A percentile compares a stretch with the other conserved stretches of the same genome.
Conservation (phyloP, 2,329 filamentous ascomycete species). For the Tetracladium maxilliforme region DNA sequence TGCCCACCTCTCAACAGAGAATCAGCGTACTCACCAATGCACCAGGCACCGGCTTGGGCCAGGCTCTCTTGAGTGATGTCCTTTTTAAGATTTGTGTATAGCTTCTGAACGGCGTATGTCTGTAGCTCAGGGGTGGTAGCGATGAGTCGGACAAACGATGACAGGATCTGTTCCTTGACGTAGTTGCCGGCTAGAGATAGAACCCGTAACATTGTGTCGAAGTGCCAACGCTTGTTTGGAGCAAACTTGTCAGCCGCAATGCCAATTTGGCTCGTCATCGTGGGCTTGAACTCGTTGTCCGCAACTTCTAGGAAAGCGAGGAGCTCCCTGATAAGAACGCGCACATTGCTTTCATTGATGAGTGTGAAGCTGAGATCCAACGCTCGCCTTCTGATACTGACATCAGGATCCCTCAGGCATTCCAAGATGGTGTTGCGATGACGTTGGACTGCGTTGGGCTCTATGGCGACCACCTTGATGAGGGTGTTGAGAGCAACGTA, state of each 20-base stretch:
- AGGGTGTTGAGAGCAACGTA: conserved; percentile 96
- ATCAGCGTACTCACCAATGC: conserved; percentile 94
- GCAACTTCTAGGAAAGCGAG: conserved; percentile 93
- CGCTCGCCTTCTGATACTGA: conserved; percentile 91
- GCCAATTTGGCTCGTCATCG: conserved; percentile 96
- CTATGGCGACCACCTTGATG: conserved; percentile 95
- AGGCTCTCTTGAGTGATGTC: conserved; percentile 96
- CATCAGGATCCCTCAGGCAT: conserved; percentile 90
- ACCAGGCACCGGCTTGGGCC: conserved; percentile 88
- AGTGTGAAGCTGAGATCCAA: conserved; percentile 95
- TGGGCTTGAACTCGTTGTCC: conserved; percentile 96
- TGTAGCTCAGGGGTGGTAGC: conserved; percentile 90
- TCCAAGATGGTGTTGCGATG: conserved; percentile 96
- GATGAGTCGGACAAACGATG: conserved; percentile 89
- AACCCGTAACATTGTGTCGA: conserved; percentile 93
- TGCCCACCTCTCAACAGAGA: conserved; percentile 76
- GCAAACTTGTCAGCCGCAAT: conserved; percentile 93
- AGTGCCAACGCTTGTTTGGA: conserved; percentile 95
- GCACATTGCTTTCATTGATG: conserved; percentile 93
- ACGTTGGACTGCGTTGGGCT: conserved; percentile 92
- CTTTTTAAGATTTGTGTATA: conserved; percentile 81
- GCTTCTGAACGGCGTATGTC: conserved; percentile 90
- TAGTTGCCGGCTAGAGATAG: conserved; percentile 90
- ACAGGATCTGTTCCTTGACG: conserved; percentile 94
- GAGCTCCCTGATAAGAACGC: conserved; percentile 82